These are phyloP conservation scores for Aschersonia sp. DNA, from an alignment of 2,329 filamentous ascomycete genomes.

Conservation along the genomic window DNA sequence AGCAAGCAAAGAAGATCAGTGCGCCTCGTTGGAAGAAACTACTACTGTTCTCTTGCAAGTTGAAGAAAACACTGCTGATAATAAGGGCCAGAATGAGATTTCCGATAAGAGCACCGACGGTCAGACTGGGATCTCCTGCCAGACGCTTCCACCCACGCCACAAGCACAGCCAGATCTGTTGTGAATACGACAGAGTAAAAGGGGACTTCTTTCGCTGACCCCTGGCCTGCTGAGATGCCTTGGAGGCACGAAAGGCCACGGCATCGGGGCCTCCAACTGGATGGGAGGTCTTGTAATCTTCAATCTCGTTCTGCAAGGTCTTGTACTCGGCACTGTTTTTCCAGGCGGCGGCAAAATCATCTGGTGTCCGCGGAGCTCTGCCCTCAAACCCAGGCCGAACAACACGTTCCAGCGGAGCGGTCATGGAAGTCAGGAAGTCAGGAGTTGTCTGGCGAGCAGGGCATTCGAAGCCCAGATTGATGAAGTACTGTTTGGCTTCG, in stretches of 20 bases:
- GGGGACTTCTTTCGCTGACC: constrained; percentile 55
- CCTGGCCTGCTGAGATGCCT: constrained; percentile 39
- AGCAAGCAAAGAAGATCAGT: constrained; percentile 73
- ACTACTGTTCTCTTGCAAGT: constrained; percentile 46
- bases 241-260: constrained; percentile 39
- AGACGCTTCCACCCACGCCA: constrained; percentile 70
- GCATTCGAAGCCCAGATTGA: constrained; percentile 52
- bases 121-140: constrained; percentile 61
- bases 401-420: constrained; percentile 40
- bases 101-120: constrained; percentile 51
- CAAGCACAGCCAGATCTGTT: constrained; percentile 69
- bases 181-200: constrained; percentile 62
- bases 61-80: constrained; percentile 69
- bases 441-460: constrained; percentile 53
- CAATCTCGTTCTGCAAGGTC: constrained; percentile 38
- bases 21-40: constrained; percentile 72
- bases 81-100: constrained; percentile 68
- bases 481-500: constrained; percentile 49
- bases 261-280: constrained; percentile 42
- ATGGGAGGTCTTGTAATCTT: constrained; percentile 37
- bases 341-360: constrained; percentile 47
- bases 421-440: constrained; percentile 62
- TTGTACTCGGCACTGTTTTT: constrained; percentile 36
- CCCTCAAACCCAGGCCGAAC: constrained; percentile 41
- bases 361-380: constrained; percentile 42